These are phyloP conservation scores for Suhomyces ambrosiae DNA, from an alignment of 1,139 yeast genomes.

Conservation along the genomic window DNA sequence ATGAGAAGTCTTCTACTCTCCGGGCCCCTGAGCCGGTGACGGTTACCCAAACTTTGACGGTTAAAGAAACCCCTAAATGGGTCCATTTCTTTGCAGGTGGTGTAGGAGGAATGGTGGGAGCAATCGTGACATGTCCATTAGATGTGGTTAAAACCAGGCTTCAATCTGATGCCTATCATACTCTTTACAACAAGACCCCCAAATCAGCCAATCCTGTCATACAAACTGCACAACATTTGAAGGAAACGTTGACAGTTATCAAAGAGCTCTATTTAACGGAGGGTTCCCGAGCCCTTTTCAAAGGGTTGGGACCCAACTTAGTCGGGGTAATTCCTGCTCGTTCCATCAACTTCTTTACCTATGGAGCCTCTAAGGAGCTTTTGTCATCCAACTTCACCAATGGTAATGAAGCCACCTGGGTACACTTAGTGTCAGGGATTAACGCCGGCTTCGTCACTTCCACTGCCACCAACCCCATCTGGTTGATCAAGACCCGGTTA, in stretches of 20 bases:
- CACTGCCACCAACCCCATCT: slow-evolving; percentile 98
- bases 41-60: slow-evolving; percentile 14
- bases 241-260: slow-evolving; percentile 78
- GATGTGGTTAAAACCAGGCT: slow-evolving; percentile 96
- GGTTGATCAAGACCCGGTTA: slow-evolving; percentile 93
- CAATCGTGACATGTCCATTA: slow-evolving; percentile 88
- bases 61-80: slow-evolving; percentile 64
- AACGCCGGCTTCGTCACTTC: slow-evolving; percentile 94
- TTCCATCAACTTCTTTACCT: slow-evolving; percentile 93
- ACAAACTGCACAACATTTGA: slow-evolving; percentile 67
- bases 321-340: slow-evolving; percentile 99
- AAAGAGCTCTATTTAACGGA: slow-evolving; percentile 69
- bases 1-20: slow-evolving; percentile 59
- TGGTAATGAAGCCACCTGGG: slow-evolving; percentile 80
- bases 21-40: slow-evolving; percentile 34
- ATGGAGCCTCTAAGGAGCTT: slow-evolving; percentile 84
- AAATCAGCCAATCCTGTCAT: slow-evolving; percentile 43
- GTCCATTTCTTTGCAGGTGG: slow-evolving; percentile 99
- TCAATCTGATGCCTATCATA: slow-evolving; percentile 77
- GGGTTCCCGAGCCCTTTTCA: slow-evolving; percentile 84
- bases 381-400: slow-evolving; percentile 64
- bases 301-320: slow-evolving; percentile 93
- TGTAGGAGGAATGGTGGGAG: slow-evolving; percentile 97
- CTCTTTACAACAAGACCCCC: slow-evolving; percentile 42
- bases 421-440: slow-evolving; percentile 87